Evolutionary conservation across 1,284 basidiomycete species (phyloP).

Genomic region (Mycocalia duriaeana): DNA sequence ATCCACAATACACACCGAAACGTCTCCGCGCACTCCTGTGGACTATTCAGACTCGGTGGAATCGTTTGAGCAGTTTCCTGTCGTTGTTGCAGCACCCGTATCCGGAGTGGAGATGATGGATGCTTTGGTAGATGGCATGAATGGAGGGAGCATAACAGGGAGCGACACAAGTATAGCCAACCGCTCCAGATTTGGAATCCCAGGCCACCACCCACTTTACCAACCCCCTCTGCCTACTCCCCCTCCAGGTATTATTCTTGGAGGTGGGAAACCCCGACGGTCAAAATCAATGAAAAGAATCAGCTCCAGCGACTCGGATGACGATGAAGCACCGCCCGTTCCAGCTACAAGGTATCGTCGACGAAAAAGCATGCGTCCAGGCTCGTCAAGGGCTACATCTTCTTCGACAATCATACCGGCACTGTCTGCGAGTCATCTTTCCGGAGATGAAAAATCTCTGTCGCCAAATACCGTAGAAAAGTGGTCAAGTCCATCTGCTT

Average conservation of each 20-base stretch:
- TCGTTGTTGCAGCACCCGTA: constrained; percentile 71
- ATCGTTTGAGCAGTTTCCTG: constrained; percentile 49
- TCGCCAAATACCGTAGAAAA: constrained; percentile 8
- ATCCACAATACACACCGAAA: constrained; percentile 55
- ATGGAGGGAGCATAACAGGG: constrained; percentile 53
- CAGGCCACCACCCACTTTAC: constrained; percentile 62
- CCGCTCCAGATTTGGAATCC: constrained; percentile 48
- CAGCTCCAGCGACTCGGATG: constrained; percentile 38
- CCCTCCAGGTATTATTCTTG: constrained; percentile 73
- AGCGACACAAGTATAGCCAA: constrained; percentile 32
- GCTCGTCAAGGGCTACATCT: constrained; percentile 29
- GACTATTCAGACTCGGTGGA: constrained; percentile 43
- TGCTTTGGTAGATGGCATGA: constrained; percentile 81
- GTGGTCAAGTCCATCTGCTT: constrained; percentile 15
- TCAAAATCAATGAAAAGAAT: constrained; percentile 30
- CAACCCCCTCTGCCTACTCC: constrained; percentile 77
- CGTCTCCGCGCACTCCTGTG: constrained; percentile 61
- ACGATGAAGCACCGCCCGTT: constrained; percentile 42
- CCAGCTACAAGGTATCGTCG: constrained; percentile 32
- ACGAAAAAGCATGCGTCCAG: constrained; percentile 31
- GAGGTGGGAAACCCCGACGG: constrained; percentile 48
- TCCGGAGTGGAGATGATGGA: constrained; percentile 81
- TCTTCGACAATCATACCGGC: constrained; percentile 33
- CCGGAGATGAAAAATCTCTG: constrained; percentile 3
- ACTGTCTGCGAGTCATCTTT: background rate